phyloP scores from a whole-genome alignment of 129 eudicot species.

The Flaveria linearis region DNA sequence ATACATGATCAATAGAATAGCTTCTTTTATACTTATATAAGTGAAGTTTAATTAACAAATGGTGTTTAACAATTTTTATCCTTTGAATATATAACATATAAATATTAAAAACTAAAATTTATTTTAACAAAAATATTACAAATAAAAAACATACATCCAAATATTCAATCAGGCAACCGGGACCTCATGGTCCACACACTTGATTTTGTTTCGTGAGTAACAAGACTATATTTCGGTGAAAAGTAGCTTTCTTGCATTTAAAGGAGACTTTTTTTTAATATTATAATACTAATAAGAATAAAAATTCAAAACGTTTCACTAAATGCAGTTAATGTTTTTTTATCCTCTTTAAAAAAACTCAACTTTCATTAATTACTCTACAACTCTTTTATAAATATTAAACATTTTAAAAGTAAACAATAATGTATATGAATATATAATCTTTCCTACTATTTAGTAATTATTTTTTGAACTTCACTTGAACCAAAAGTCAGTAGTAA shows the following conservation, averaged over 20 bases:
- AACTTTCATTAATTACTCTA: background rate
- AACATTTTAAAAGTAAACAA: too few species aligned
- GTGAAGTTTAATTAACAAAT: too few species aligned
- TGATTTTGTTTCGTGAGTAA: slow-evolving; percentile 40
- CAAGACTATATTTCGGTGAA: slow-evolving; percentile 23
- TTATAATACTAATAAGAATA: background rate
- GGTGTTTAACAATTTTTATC: background rate
- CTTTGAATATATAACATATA: background rate
- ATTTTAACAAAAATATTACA: background rate
- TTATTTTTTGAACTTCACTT: too few species aligned
- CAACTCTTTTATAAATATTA: too few species aligned
- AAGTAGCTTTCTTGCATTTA: slow-evolving; percentile 18
- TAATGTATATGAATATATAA: too few species aligned
- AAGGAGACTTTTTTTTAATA: background rate
- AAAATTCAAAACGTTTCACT: background rate
- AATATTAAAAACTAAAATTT: background rate
- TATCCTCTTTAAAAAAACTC: too few species aligned
- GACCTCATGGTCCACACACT: slow-evolving; percentile 27
- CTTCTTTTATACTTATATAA: too few species aligned
- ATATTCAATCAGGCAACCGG: background rate
- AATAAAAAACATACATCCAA: background rate
- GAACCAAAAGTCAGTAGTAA: too few species aligned
- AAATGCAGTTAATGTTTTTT: too few species aligned
- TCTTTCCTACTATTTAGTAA: too few species aligned
- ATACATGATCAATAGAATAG: too few species aligned